Conservation (phyloP, 805 yeast species). For the Wickerhamomyces canadensis region DNA sequence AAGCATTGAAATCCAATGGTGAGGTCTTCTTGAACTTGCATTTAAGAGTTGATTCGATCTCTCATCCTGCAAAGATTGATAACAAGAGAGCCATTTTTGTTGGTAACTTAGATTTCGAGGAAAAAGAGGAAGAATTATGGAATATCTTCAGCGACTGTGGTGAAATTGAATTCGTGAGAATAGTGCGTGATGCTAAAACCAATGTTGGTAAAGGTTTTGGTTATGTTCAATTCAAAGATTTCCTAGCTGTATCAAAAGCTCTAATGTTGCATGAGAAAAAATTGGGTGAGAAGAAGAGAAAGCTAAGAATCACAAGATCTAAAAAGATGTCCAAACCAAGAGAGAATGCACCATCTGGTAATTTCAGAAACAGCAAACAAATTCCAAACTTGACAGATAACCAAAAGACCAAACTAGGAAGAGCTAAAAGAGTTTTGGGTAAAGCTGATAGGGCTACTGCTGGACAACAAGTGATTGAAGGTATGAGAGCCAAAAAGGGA, state of each 20-base stretch:
- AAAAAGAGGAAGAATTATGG: conserved; percentile 87
- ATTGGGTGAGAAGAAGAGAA: conserved; percentile 43
- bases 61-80: conserved; percentile 85
- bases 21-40: conserved; percentile 65
- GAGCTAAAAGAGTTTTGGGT: conserved; percentile 71
- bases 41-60: conserved; percentile 85
- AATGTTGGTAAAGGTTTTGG: conserved; percentile 98
- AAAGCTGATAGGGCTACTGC: conserved; percentile 72
- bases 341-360: conserved; percentile 12
- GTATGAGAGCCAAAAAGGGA: conserved; percentile 72
- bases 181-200: conserved; percentile 87
- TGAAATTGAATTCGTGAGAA: conserved; percentile 81
- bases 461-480: conserved; percentile 60
- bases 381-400: conserved; percentile 47
- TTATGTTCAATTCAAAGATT: conserved; percentile 81
- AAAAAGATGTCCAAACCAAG: conserved; percentile 29
- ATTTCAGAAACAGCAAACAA: conserved; percentile 23
- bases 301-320: conserved; percentile 73
- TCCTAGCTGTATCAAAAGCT: conserved; percentile 74
- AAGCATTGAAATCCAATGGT: conserved; percentile 55
- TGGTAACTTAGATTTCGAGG: conserved; percentile 92
- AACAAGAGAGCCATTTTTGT: conserved; percentile 81
- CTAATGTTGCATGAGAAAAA: conserved; percentile 69
- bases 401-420: conserved; percentile 73
- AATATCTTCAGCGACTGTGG: conserved; percentile 63